phyloP scores from a whole-genome alignment of 2,329 filamentous ascomycete species.

The Parastagonospora nodorum region DNA sequence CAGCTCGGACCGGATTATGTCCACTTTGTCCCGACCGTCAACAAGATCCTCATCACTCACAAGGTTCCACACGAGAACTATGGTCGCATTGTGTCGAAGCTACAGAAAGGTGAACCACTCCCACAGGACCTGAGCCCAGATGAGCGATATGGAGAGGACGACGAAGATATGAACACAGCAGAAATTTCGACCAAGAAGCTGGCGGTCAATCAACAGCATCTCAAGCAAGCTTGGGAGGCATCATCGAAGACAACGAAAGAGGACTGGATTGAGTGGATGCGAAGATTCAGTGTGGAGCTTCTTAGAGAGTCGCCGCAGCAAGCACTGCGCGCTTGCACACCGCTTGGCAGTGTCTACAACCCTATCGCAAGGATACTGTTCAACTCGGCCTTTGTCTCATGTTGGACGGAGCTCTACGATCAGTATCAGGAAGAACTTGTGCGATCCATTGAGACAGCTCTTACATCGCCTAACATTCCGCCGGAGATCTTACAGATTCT shows the following conservation, averaged over 20 bases:
- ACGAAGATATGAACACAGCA: slow-evolving; percentile 79
- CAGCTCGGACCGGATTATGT: slow-evolving; percentile 95
- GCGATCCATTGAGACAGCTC: slow-evolving; percentile 90
- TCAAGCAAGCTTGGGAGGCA: slow-evolving; percentile 97
- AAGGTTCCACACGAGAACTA: slow-evolving; percentile 91
- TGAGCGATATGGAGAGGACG: slow-evolving; percentile 75
- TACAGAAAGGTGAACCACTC: slow-evolving; percentile 93
- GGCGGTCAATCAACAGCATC: slow-evolving; percentile 94
- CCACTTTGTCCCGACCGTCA: slow-evolving; percentile 91
- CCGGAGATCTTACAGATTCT: slow-evolving; percentile 93
- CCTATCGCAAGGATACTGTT: slow-evolving; percentile 92
- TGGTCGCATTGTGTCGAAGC: slow-evolving; percentile 85
- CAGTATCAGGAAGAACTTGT: slow-evolving; percentile 97
- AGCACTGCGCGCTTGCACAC: slow-evolving; percentile 89
- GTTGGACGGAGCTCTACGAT: slow-evolving; percentile 97
- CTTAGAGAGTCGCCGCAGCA: slow-evolving; percentile 96
- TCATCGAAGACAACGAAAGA: slow-evolving; percentile 96
- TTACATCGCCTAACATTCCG: slow-evolving; percentile 93
- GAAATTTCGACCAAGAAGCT: slow-evolving; percentile 92
- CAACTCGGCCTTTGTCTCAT: slow-evolving; percentile 98
- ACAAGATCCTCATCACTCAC: slow-evolving; percentile 77
- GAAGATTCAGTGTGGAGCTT: slow-evolving; percentile 92
- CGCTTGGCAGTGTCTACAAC: slow-evolving; percentile 86
- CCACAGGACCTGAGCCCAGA: slow-evolving; percentile 92
- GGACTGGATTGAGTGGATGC: slow-evolving; percentile 99